These are phyloP conservation scores for Salvia sclarea DNA, from an alignment of 305 asterid species.

Conservation along the genomic window DNA sequence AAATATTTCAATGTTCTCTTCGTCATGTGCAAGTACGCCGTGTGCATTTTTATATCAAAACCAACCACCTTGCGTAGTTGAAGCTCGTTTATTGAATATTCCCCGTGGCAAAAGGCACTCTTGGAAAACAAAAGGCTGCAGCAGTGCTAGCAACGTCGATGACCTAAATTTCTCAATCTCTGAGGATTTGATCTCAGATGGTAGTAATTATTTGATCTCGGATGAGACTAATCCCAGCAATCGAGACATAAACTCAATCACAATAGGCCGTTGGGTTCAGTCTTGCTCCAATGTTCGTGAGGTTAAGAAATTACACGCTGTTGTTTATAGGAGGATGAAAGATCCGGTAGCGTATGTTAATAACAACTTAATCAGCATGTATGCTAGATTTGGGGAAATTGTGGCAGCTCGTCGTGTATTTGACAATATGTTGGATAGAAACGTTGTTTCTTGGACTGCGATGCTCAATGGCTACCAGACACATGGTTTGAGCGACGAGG, in stretches of 20 bases:
- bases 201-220: conserved; percentile 5
- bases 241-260: conserved; percentile 31
- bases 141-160: conserved; percentile 15
- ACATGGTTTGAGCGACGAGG: conserved; percentile 52
- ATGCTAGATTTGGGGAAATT: conserved; percentile 55
- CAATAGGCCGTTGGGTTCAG: conserved; percentile 56
- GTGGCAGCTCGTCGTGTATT: conserved; percentile 67
- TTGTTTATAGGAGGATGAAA: conserved; percentile 41
- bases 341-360: conserved; percentile 42
- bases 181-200: conserved; percentile 11
- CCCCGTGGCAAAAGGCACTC: conserved; percentile 20
- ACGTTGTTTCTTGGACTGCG: conserved; percentile 90
- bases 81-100: conserved; percentile 27
- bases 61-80: conserved; percentile 30
- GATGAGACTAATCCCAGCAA: conserved; percentile 16
- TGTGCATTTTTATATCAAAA: conserved; percentile 22
- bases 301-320: conserved; percentile 50
- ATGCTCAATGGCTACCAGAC: conserved; percentile 80
- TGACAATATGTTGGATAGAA: conserved; percentile 66
- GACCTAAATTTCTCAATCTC: conserved; percentile 13
- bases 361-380: conserved; percentile 63
- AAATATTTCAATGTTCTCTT: conserved; percentile 38
- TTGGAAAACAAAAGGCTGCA: conserved; percentile 24
- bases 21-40: conserved; percentile 28
- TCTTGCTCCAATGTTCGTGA: conserved; percentile 48